Base-by-base conservation (phyloP, 2,329 filamentous ascomycete genomes). In the Trichoderma hamatum region DNA sequence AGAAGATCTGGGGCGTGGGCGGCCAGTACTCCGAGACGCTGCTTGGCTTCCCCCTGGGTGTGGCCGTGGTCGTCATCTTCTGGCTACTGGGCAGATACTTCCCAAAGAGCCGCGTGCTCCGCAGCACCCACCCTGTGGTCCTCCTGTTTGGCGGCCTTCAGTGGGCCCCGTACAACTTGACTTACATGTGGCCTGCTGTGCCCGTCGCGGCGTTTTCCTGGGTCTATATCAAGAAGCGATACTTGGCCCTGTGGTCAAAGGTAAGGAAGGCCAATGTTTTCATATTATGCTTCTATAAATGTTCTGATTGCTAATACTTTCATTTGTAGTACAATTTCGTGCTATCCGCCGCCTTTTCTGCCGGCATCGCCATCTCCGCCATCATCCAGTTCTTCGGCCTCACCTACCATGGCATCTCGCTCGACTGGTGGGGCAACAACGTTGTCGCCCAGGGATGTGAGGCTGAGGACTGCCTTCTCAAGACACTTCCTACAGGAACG, bases 161-260 rank as follows among this genome's bases (percentile, higher is more conserved):
- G 49, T 83, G 81, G 78, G 78, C 81, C 0, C 83, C 80, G 0
- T 85, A 84, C 73, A 86, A 83, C 32, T 70, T 79, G 58, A 79
- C 78, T 14, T 86, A 85, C 72, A 74, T 81, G 46, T 82, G 80
- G 79, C 83, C 82, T 3, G 79, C 81, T 34, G 80, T 86, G 2
- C 82, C 82, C 3, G 78, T 86, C 16, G 83, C 81, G 5, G 84
- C 78, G 75, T 70, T 83, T 39, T 84, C 82, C 5, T 85, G 84
- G 82, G 76, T 85, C 30, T 86, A 81, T 72, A 73, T 84, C 70
- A 82, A 81, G 72, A 75, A 74, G 26, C 78, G 83, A 13, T 83
- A 81, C 72, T 78, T 84, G 30, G 80, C 75, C 3, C 81, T 85
- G 71, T 86, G 85, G 84, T 80, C 82, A 68, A 85, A 85, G 78